Percentiles rank a stretch among this genome's conserved stretches.
Conservation (phyloP, 352 stramenopile species). For the Globisporangium yorkense region DNA sequence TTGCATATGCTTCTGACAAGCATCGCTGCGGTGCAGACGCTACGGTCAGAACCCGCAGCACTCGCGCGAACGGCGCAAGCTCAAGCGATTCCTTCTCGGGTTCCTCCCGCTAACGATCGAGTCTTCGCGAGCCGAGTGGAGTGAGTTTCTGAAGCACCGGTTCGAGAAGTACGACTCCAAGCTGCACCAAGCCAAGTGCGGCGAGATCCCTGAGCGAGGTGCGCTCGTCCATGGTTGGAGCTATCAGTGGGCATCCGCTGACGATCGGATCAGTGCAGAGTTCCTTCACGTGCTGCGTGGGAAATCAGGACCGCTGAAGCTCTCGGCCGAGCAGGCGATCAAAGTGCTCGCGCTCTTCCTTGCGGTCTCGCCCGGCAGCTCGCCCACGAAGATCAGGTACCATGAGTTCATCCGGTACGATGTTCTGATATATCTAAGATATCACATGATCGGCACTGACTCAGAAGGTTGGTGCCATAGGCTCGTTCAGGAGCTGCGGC, state of each 20-base stretch:
- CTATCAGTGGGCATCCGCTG: background rate
- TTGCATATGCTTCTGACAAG: background rate
- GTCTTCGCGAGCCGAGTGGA: background rate
- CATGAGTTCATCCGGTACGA: constrained; percentile 27
- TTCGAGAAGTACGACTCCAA: constrained; percentile 41
- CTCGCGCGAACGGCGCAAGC: constrained; percentile 27
- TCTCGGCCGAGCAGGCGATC: constrained; percentile 29
- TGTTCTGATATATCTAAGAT: background rate
- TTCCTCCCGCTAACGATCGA: constrained; percentile 9
- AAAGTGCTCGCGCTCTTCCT: constrained; percentile 31
- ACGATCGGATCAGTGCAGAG: constrained; percentile 9
- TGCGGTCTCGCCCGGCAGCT: constrained; percentile 20
- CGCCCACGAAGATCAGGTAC: constrained; percentile 22
- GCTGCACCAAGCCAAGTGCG: constrained; percentile 20
- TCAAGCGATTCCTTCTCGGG: constrained; percentile 28
- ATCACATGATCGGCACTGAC: background rate
- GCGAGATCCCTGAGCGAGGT: constrained; percentile 30
- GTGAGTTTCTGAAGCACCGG: constrained; percentile 19
- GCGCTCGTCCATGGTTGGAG: background rate
- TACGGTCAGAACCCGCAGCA: constrained; percentile 41
- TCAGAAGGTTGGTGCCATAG: background rate
- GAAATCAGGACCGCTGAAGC: constrained; percentile 14
- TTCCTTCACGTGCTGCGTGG: constrained; percentile 30
- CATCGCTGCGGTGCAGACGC: constrained; percentile 16
- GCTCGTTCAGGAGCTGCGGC: constrained; percentile 1